A percentile compares a stretch with the other conserved stretches of the same genome.
Evolutionary conservation across 1,284 basidiomycete genomes (phyloP).

Genomic region (Earliella scabrosa): DNA sequence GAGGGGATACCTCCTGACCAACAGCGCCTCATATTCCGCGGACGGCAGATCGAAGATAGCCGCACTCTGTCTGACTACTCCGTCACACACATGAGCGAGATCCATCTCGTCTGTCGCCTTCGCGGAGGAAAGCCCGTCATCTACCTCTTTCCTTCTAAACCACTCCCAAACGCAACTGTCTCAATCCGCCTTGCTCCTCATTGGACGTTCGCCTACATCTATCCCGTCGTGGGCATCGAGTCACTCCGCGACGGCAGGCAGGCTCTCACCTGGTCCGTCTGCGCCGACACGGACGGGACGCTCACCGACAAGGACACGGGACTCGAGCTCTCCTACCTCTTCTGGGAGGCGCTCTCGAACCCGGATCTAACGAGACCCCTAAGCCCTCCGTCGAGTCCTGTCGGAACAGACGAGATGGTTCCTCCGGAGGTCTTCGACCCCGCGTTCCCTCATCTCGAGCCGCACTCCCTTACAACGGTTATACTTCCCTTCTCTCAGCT

Average conservation of each 20-base stretch:
- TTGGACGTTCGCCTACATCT: conserved; percentile 8
- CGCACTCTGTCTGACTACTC: background rate
- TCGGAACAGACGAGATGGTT: background rate
- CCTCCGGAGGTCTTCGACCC: background rate
- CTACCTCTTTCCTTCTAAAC: background rate
- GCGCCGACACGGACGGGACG: conserved; percentile 26
- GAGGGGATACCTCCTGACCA: background rate
- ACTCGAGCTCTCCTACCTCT: conserved; percentile 31
- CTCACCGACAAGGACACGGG: conserved; percentile 23
- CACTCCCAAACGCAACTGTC: background rate
- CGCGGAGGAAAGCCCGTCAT: conserved; percentile 1
- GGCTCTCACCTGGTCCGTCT: conserved; percentile 32
- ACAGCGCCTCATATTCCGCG: background rate
- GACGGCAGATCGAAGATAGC: background rate
- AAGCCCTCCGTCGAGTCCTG: background rate
- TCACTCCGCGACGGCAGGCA: conserved; percentile 1
- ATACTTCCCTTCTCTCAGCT: background rate
- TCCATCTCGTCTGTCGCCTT: background rate
- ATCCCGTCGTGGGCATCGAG: background rate
- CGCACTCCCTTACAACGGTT: background rate
- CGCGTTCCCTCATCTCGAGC: background rate
- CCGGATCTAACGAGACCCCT: background rate
- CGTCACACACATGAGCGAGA: background rate
- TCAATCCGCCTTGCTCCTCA: background rate
- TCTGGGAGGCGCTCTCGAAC: background rate